Conservation (phyloP, 192 early-diverging fungal species). For the Backusella australiensis region DNA sequence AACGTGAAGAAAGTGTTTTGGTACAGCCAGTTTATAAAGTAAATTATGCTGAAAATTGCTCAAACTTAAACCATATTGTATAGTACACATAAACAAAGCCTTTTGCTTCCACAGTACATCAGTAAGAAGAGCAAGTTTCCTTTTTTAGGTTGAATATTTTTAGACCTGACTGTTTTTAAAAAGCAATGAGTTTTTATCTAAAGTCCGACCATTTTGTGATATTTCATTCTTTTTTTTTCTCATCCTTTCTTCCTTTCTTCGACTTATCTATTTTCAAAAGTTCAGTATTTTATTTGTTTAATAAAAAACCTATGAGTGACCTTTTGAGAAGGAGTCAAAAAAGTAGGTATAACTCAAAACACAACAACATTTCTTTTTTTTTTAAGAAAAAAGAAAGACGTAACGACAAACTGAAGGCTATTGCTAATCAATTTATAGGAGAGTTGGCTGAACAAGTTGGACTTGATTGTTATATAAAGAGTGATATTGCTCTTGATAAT, state of each 20-base stretch:
- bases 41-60: too few relatives aligned
- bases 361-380: neutral
- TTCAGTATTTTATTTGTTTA: neutral
- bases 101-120: neutral
- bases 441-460: neutral
- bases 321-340: neutral
- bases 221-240: neutral
- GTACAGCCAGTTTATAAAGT: neutral
- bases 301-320: neutral
- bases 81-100: neutral
- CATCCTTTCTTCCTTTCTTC: neutral
- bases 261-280: neutral
- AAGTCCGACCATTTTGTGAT: neutral
- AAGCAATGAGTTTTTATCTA: neutral
- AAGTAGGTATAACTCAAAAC: neutral
- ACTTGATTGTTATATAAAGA: neutral
- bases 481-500: neutral
- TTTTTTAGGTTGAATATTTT: neutral
- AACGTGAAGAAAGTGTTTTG: neutral
- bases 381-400: neutral
- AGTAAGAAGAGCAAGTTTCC: neutral
- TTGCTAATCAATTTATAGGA: neutral
- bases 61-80: too few relatives aligned
- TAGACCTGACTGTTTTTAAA: neutral
- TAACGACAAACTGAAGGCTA: neutral